Evolutionary conservation across 2,329 filamentous ascomycete genomes (phyloP).

Genomic region (Reticulascus tulasneorum): DNA sequence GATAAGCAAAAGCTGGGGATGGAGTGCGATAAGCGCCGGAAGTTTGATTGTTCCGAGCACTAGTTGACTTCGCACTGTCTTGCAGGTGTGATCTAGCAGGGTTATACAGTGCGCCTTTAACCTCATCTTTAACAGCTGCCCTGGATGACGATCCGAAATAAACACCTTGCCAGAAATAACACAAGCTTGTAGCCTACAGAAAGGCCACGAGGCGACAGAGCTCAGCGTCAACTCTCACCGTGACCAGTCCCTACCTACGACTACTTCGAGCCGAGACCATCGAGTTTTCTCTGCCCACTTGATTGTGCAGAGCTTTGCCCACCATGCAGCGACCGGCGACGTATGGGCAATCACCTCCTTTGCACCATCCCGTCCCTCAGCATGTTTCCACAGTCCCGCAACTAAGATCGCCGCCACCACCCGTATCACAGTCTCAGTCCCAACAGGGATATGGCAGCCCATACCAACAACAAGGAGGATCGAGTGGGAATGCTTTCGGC

Average conservation of each 20-base stretch:
- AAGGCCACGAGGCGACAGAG: constrained; percentile 5
- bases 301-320: constrained; percentile 14
- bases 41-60: too few relatives aligned
- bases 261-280: neutral
- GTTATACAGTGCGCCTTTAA: too few relatives aligned
- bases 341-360: constrained; percentile 84
- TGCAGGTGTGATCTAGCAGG: too few relatives aligned
- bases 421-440: constrained; percentile 65
- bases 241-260: constrained; percentile 1
- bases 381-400: constrained; percentile 98
- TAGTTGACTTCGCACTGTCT: too few relatives aligned
- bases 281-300: neutral
- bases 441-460: constrained; percentile 65
- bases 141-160: too few relatives aligned
- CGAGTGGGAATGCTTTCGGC: constrained; percentile 54
- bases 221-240: constrained; percentile 4
- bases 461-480: constrained; percentile 63
- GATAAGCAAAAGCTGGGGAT: too few relatives aligned
- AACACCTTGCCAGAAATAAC: constrained; percentile 23
- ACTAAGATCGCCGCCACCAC: constrained; percentile 87
- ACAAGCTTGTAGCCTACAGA: constrained; percentile 7
- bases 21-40: too few relatives aligned
- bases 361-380: constrained; percentile 96
- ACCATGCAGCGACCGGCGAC: constrained; percentile 79
- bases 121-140: too few relatives aligned